Evolutionary conservation across 805 yeast species (phyloP).

Genomic region (Yamadazyma sp.): DNA sequence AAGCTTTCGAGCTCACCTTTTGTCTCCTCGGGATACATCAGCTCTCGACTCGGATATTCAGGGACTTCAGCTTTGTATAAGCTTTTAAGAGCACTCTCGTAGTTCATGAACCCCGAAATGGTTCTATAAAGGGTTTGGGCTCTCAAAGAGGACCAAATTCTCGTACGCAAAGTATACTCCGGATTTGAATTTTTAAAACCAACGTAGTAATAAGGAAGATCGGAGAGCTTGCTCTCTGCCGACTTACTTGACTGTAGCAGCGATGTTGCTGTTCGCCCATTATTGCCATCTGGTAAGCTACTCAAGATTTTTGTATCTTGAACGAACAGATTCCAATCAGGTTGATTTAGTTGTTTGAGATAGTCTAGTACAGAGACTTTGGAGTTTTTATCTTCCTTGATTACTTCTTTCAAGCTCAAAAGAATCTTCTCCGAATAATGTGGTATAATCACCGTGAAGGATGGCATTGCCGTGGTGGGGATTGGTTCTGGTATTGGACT

Average conservation of each 20-base stretch:
- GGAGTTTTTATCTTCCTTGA: slow-evolving; percentile 45
- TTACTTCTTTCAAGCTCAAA: slow-evolving; percentile 44
- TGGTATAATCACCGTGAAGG: slow-evolving; percentile 52
- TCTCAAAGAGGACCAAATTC: slow-evolving; percentile 85
- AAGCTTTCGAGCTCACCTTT: slow-evolving; percentile 33
- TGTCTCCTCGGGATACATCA: slow-evolving; percentile 11
- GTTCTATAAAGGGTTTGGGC: slow-evolving; percentile 85
- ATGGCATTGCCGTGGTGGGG: slow-evolving; percentile 48
- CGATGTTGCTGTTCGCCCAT: neutral
- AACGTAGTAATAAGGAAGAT: slow-evolving; percentile 67
- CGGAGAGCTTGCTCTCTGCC: slow-evolving; percentile 30
- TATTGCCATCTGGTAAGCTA: slow-evolving; percentile 1
- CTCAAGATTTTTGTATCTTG: slow-evolving; percentile 60
- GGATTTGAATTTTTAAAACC: slow-evolving; percentile 72
- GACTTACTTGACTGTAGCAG: neutral
- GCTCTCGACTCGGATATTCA: slow-evolving; percentile 22
- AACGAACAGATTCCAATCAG: slow-evolving; percentile 82
- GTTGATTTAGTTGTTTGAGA: slow-evolving; percentile 65
- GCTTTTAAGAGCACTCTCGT: slow-evolving; percentile 68
- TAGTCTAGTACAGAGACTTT: slow-evolving; percentile 71
- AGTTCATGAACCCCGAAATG: slow-evolving; percentile 80
- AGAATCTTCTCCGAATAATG: slow-evolving; percentile 53
- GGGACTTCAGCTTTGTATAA: slow-evolving; percentile 68
- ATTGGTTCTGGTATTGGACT: slow-evolving; percentile 49
- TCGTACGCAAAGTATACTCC: slow-evolving; percentile 63